These are phyloP conservation scores for Achaetomiella virescens DNA, from an alignment of 495 filamentous ascomycete species.

Conservation along the genomic window DNA sequence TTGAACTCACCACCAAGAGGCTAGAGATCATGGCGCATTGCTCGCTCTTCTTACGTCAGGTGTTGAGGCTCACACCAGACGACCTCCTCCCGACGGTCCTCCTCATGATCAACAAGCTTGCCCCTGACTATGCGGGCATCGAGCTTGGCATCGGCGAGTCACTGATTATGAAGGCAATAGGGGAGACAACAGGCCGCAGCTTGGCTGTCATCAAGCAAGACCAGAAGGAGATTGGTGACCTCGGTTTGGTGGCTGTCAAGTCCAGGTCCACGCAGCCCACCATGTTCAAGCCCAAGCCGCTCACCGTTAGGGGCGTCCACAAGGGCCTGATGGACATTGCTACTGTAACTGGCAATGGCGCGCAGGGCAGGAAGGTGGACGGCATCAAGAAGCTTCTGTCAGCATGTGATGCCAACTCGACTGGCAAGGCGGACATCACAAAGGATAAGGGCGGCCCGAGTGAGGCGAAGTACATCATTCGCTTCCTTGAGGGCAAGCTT, in stretches of 20 bases:
- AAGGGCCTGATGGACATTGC: constrained; percentile 86
- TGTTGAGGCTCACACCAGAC: constrained; percentile 79
- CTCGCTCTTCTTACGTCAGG: constrained; percentile 84
- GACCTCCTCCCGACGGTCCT: constrained; percentile 83
- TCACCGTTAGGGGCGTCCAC: constrained; percentile 82
- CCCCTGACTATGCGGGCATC: constrained; percentile 91
- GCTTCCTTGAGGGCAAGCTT: constrained; percentile 90
- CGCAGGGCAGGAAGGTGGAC: constrained; percentile 84
- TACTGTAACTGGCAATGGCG: constrained; percentile 75
- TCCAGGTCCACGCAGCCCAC: constrained; percentile 89
- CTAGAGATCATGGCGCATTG: constrained; percentile 82
- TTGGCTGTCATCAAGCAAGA: constrained; percentile 83
- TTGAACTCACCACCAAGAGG: constrained; percentile 89
- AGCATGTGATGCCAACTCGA: constrained; percentile 64
- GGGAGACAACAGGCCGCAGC: constrained; percentile 85
- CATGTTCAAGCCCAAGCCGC: constrained; percentile 92
- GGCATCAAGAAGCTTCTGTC: constrained; percentile 92
- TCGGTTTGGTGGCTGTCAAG: constrained; percentile 91
- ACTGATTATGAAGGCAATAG: constrained; percentile 96
- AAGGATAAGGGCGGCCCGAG: constrained; percentile 91
- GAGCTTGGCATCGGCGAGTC: constrained; percentile 97
- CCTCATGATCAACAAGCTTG: constrained; percentile 96
- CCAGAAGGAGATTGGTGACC: constrained; percentile 91
- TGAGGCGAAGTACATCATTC: constrained; percentile 88
- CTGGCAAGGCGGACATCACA: constrained; percentile 76